phyloP scores from a whole-genome alignment of 257 asterid genomes.

The Plantago elongata region DNA sequence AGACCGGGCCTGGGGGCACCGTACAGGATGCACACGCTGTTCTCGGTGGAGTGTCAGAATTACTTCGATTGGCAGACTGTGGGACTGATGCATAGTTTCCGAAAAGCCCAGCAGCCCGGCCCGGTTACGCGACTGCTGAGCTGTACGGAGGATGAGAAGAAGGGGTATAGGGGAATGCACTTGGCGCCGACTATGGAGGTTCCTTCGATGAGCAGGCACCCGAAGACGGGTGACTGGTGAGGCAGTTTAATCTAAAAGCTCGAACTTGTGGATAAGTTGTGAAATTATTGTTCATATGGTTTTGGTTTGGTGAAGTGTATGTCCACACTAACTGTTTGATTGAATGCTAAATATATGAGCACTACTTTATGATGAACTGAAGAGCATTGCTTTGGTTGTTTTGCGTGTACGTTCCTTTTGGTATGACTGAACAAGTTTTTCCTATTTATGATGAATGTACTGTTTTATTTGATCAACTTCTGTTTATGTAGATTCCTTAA shows the following conservation, averaged over 20 bases:
- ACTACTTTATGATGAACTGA: too few species aligned
- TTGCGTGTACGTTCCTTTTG: not conserved
- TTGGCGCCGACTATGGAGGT: slow-evolving; percentile 95
- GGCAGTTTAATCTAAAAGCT: slow-evolving; percentile 1
- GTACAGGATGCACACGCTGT: slow-evolving; percentile 82
- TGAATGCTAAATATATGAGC: too few species aligned
- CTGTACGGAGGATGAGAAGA: slow-evolving; percentile 73
- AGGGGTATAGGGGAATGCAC: slow-evolving; percentile 66
- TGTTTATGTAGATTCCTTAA: too few species aligned
- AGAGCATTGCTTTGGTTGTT: slow-evolving; percentile 6
- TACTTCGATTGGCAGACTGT: slow-evolving; percentile 99
- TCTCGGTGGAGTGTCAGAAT: slow-evolving; percentile 92
- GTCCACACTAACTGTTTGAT: too few species aligned
- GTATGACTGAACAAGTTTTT: not conserved
- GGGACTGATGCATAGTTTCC: slow-evolving; percentile 85
- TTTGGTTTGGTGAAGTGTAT: too few species aligned
- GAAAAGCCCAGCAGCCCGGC: slow-evolving; percentile 86
- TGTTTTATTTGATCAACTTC: not conserved
- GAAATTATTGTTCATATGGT: too few species aligned
- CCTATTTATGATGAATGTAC: not conserved
- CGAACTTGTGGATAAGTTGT: not conserved
- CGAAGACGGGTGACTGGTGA: slow-evolving; percentile 86
- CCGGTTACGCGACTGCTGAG: slow-evolving; percentile 86
- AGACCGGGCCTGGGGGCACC: slow-evolving; percentile 40
- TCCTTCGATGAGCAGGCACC: slow-evolving; percentile 83